These are phyloP conservation scores for Leccinum pellstonianum DNA, from an alignment of 768 basidiomycete genomes.

Conservation along the genomic window DNA sequence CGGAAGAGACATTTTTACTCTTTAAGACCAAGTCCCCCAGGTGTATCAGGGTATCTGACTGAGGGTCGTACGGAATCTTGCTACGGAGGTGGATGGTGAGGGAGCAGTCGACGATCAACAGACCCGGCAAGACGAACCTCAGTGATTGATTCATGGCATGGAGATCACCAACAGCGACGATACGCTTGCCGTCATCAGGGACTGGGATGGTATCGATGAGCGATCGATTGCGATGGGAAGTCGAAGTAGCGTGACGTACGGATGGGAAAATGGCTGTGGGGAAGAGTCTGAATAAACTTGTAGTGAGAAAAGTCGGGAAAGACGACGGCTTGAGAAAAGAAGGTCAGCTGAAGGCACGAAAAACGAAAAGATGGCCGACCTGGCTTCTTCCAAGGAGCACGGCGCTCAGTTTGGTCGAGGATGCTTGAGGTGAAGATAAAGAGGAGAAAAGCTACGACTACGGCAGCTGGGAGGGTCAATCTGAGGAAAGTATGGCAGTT, in stretches of 20 bases:
- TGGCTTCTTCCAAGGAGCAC: slow-evolving; percentile 15
- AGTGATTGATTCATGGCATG: slow-evolving; percentile 78
- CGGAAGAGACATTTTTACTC: slow-evolving; percentile 50
- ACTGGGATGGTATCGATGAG: slow-evolving; percentile 36
- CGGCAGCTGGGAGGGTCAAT: slow-evolving; percentile 31
- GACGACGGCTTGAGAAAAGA: background rate
- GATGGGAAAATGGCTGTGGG: slow-evolving; percentile 51
- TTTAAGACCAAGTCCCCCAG: slow-evolving; percentile 83
- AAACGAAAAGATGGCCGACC: slow-evolving; percentile 2
- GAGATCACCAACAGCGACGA: slow-evolving; percentile 83
- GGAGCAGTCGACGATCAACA: background rate
- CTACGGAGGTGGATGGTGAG: slow-evolving; percentile 35
- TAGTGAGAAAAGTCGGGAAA: slow-evolving; percentile 60
- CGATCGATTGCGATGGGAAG: background rate
- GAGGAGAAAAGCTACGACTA: slow-evolving; percentile 42
- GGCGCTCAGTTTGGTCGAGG: slow-evolving; percentile 7
- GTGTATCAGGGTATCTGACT: slow-evolving; percentile 71
- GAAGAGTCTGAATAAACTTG: slow-evolving; percentile 40
- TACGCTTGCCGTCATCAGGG: slow-evolving; percentile 46
- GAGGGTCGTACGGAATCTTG: slow-evolving; percentile 57
- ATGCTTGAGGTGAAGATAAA: slow-evolving; percentile 42
- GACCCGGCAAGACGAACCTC: slow-evolving; percentile 44
- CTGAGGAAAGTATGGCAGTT: background rate
- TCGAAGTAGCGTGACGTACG: slow-evolving; percentile 34
- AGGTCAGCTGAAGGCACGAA: background rate